Evolutionary conservation across 495 filamentous ascomycete genomes (phyloP).

Genomic region (Sphaerosporella brunnea): DNA sequence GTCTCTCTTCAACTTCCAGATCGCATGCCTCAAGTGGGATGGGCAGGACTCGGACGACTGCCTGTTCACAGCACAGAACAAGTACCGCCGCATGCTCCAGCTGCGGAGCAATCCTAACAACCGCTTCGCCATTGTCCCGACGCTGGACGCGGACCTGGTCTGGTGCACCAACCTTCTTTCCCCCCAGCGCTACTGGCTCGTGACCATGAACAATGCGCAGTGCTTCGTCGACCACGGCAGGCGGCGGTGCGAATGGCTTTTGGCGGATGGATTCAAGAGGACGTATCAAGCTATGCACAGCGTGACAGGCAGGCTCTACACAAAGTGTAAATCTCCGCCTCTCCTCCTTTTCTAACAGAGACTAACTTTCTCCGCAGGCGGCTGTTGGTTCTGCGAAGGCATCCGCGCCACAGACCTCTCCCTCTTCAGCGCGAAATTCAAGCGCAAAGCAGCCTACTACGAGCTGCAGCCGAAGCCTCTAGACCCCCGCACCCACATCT

Average conservation of each 20-base stretch:
- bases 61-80: neutral
- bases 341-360: neutral
- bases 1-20: neutral
- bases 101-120: neutral
- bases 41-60: neutral
- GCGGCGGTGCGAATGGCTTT: neutral
- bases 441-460: neutral
- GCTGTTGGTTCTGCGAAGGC: neutral
- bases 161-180: neutral
- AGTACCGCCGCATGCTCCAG: neutral
- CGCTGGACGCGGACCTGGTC: neutral
- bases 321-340: neutral
- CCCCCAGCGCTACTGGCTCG: neutral
- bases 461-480: neutral
- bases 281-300: neutral
- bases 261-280: neutral
- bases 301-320: neutral
- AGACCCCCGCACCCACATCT: neutral
- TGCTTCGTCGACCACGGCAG: neutral
- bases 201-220: neutral
- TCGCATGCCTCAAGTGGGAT: neutral
- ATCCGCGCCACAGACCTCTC: neutral
- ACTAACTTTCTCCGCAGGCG: neutral
- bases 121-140: neutral
- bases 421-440: neutral